Evolutionary conservation across 176 grass and related monocot species (phyloP).

Genomic region (Microstegium vimineum): DNA sequence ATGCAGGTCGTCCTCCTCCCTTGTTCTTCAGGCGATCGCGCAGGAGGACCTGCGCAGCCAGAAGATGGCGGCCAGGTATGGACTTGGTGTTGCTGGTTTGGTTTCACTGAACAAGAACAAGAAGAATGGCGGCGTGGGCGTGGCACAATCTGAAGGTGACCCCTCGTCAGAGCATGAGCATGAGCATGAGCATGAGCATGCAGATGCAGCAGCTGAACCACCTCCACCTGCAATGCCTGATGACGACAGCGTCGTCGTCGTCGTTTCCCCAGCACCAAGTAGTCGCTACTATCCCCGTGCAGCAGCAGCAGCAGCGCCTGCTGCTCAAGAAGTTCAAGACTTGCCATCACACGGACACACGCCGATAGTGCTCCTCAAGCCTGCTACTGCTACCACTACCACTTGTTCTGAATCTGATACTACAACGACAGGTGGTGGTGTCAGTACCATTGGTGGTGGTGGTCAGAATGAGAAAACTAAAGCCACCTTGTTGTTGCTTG

Average conservation of each 20-base stretch:
- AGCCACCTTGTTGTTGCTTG: not conserved
- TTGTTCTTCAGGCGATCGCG: slow-evolving; percentile 46
- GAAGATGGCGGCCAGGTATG: slow-evolving; percentile 62
- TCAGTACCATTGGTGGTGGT: not conserved
- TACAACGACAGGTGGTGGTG: not conserved
- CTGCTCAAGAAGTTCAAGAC: not conserved
- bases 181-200: too few relatives aligned
- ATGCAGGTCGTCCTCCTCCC: not conserved
- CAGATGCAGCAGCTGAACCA: too few relatives aligned
- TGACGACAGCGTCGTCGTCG: too few relatives aligned
- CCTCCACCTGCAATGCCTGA: too few relatives aligned
- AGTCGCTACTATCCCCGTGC: too few relatives aligned
- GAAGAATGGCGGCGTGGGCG: not conserved
- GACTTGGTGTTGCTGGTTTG: not conserved
- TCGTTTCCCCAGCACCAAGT: too few relatives aligned
- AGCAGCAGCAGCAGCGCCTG: not conserved
- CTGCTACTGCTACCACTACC: too few relatives aligned
- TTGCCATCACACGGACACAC: not conserved
- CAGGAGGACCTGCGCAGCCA: slow-evolving; percentile 65
- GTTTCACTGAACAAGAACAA: not conserved
- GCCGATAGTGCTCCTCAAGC: slow-evolving; percentile 72
- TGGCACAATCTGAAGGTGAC: not conserved
- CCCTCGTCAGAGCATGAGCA: not conserved
- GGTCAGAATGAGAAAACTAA: not conserved
- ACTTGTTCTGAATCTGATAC: not conserved